A percentile compares a stretch with the other conserved stretches of the same genome.
phyloP scores from a whole-genome alignment of 768 basidiomycete species.

The Mycena rebaudengoi region DNA sequence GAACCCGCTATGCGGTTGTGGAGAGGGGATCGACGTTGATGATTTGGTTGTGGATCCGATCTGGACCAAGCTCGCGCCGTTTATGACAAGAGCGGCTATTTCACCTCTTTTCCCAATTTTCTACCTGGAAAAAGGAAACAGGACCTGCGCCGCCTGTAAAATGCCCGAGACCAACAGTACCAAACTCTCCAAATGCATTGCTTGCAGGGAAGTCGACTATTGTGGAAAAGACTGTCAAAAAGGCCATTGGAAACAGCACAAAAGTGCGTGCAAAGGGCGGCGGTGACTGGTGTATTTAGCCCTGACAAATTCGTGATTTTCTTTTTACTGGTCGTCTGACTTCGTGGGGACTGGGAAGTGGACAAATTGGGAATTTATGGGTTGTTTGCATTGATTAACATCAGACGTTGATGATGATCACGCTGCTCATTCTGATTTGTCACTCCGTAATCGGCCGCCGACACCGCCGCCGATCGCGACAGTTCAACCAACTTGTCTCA shows the following conservation, averaged over 20 bases:
- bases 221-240: slow-evolving; percentile 45
- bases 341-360: background rate
- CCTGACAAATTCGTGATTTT: background rate
- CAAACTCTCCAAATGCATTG: slow-evolving; percentile 32
- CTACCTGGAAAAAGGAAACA: slow-evolving; percentile 45
- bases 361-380: background rate
- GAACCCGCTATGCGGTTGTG: slow-evolving; percentile 50
- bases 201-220: slow-evolving; percentile 44
- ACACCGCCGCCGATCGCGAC: background rate
- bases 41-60: slow-evolving; percentile 29
- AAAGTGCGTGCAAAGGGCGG: slow-evolving; percentile 20
- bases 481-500: slow-evolving; percentile 6
- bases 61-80: slow-evolving; percentile 42
- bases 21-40: slow-evolving; percentile 46
- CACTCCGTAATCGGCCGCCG: background rate
- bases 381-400: background rate
- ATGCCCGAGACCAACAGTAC: slow-evolving; percentile 15
- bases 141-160: slow-evolving; percentile 37
- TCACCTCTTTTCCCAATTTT: slow-evolving; percentile 53
- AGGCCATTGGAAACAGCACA: slow-evolving; percentile 47
- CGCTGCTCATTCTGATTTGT: background rate
- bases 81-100: slow-evolving; percentile 48
- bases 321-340: background rate
- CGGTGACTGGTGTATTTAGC: too few species aligned
- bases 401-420: background rate